These are phyloP conservation scores for Puccinia horiana DNA, from an alignment of 1,284 basidiomycete genomes.

Conservation along the genomic window DNA sequence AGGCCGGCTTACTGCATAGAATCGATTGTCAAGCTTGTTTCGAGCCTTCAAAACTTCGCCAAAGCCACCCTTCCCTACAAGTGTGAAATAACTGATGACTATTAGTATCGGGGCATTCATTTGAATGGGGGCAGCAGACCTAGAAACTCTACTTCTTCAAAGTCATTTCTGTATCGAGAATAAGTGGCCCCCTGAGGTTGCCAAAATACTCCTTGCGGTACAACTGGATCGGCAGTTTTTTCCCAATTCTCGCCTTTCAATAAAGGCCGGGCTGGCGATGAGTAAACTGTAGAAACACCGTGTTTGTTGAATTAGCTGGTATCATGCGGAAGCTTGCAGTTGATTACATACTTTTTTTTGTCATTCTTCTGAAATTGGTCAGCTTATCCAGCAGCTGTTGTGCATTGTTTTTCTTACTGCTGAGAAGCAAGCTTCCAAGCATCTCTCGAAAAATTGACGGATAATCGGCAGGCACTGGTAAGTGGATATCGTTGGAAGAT, in stretches of 20 bases:
- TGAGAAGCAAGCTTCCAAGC: slow-evolving; percentile 34
- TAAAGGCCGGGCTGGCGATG: neutral
- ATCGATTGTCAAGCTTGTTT: slow-evolving; percentile 67
- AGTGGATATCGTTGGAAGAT: neutral
- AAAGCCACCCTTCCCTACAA: slow-evolving; percentile 78
- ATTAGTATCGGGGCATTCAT: neutral
- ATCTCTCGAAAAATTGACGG: slow-evolving; percentile 40
- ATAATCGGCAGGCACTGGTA: slow-evolving; percentile 29
- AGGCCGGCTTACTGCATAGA: slow-evolving; percentile 52
- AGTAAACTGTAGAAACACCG: neutral
- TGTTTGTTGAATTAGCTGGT: neutral
- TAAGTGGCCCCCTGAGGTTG: slow-evolving; percentile 40
- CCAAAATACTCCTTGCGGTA: slow-evolving; percentile 45
- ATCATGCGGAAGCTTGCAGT: neutral
- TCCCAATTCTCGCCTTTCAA: slow-evolving; percentile 53
- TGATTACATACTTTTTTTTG: slow-evolving; percentile 2
- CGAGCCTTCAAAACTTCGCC: slow-evolving; percentile 90
- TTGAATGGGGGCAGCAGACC: slow-evolving; percentile 51
- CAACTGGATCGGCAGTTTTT: slow-evolving; percentile 45
- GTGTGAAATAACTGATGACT: neutral
- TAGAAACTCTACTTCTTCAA: slow-evolving; percentile 58
- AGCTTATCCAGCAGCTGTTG: slow-evolving; percentile 23
- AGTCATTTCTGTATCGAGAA: slow-evolving; percentile 57
- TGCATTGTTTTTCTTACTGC: slow-evolving; percentile 22
- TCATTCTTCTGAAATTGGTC: slow-evolving; percentile 23